Evolutionary conservation across 2,329 filamentous ascomycete genomes (phyloP).

Genomic region (Talaromyces amestolkiae): DNA sequence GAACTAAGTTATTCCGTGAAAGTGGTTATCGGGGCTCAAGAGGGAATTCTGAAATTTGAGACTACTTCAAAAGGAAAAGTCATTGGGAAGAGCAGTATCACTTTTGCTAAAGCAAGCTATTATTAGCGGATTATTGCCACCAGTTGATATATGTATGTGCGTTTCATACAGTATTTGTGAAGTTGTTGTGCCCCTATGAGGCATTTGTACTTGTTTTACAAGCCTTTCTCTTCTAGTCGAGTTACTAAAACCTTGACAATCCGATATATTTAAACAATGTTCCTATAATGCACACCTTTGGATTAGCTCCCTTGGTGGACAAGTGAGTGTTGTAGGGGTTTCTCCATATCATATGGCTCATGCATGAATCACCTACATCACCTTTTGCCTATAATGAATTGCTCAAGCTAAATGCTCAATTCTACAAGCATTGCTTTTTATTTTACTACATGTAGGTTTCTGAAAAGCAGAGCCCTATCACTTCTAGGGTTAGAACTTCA

Average conservation of each 20-base stretch:
- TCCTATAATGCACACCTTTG: background rate
- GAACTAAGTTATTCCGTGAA: background rate
- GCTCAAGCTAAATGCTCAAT: background rate
- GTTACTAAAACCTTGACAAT: background rate
- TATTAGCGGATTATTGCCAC: background rate
- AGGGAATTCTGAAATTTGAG: slow-evolving; percentile 7
- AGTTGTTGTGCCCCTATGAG: background rate
- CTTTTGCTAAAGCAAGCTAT: background rate
- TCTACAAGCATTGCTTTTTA: background rate
- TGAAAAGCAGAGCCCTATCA: background rate
- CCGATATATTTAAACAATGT: background rate
- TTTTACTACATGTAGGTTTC: background rate
- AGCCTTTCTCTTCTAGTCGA: background rate
- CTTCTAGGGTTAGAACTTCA: background rate
- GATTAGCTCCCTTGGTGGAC: background rate
- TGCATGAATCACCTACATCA: background rate
- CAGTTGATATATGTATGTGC: background rate
- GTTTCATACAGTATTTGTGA: background rate
- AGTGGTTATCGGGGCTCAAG: slow-evolving; percentile 2
- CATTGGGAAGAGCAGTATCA: slow-evolving; percentile 6
- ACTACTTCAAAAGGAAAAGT: background rate
- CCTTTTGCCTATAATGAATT: background rate
- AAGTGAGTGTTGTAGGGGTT: background rate
- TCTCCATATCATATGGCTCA: background rate
- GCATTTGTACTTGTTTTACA: background rate